phyloP scores from a whole-genome alignment of 75 land plant species.

The Larix kaempferi region DNA sequence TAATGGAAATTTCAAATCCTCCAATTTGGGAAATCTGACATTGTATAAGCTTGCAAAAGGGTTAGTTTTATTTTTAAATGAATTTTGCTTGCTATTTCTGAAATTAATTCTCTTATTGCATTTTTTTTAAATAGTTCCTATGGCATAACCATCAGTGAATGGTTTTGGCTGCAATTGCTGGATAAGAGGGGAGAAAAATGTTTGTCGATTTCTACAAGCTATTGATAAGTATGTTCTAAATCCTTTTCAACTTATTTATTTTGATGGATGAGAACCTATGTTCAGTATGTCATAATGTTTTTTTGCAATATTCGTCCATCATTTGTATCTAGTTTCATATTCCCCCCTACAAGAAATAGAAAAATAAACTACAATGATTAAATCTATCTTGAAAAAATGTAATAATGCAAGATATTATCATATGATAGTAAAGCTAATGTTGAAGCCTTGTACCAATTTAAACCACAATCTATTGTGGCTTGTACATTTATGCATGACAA shows the following conservation, averaged over 20 bases:
- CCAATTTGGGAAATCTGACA: constrained; percentile 57
- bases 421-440: no score
- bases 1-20: constrained; percentile 43
- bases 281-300: not conserved
- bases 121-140: not conserved
- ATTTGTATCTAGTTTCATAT: not conserved
- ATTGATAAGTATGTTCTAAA: constrained; percentile 34
- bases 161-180: constrained; percentile 23
- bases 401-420: no score
- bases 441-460: not conserved
- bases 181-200: constrained; percentile 43
- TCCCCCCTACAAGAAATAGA: not conserved
- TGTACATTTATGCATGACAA: no score
- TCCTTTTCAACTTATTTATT: not conserved
- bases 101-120: not conserved
- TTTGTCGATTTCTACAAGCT: constrained; percentile 47
- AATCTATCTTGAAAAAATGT: no score
- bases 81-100: not conserved
- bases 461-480: no score
- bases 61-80: constrained; percentile 27
- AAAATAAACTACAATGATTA: not conserved
- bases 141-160: not conserved
- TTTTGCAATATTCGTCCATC: not conserved
- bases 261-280: not conserved
- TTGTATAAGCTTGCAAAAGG: constrained; percentile 63